Evolutionary conservation across 2,329 filamentous ascomycete species (phyloP), one percentile per base, ranked within the genome.

Genomic region (Aspergillus uvarum): DNA sequence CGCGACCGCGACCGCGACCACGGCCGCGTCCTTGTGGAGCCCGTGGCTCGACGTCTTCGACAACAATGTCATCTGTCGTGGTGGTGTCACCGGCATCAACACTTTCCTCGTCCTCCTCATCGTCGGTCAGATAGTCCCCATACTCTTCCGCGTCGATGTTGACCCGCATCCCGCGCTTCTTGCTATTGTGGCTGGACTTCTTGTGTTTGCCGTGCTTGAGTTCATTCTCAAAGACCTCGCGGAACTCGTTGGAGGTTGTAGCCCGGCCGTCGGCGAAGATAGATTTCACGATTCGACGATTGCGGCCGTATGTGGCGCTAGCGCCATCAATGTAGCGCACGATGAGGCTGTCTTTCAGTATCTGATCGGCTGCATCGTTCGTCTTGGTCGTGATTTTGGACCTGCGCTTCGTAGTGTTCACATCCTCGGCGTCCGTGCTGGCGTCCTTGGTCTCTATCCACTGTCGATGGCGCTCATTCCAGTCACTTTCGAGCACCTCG

Each of bases 231-330:
- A 81, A 82, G 4, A 82, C 71, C 47, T 79, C 68, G 11, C 73
- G 71, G 60, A 82, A 82, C 61, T 81, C 78, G 47, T 72, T 76
- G 21, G 72, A 62, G 5, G 76, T 69, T 16, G 60, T 63, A 12
- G 67, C 60, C 38, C 69, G 67, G 8, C 79, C 80, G 64, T 81
- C 76, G 4, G 80, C 79, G 64, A 82, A 82, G 47, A 82, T 75
- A 21, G 80, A 76, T 21, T 79, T 70, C 11, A 82, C 50, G 22
- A 82, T 79, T 47, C 78, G 73, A 55, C 79, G 72, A 24, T 76
- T 68, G 22, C 69, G 71, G 7, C 76, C 75, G 42, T 70, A 71
- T 10, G 70, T 68, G 19, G 67, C 66, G 10, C 62, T 66, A 5
- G 67, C 68, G 0, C 68, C 65, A 4, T 65, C 64, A n/a, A 81